Evolutionary conservation across 2,329 filamentous ascomycete species (phyloP), one percentile per base, ranked within the genome.

Genomic region (Thermothelomyces thermophilus): DNA sequence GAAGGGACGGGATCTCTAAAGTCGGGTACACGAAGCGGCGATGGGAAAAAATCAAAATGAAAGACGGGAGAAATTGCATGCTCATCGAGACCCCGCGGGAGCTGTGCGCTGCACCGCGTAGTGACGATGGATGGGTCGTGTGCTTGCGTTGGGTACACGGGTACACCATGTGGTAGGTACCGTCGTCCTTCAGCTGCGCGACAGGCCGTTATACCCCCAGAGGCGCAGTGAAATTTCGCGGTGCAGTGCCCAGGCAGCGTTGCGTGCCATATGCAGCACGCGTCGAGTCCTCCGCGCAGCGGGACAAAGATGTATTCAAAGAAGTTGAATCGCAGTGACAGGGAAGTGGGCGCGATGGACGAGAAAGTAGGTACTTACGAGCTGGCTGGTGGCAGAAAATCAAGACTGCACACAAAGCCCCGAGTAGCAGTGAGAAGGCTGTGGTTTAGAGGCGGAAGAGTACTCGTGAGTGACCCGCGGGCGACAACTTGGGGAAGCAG

Each of bases 391-490:
- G 41, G 20, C 35, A 20, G 36, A 31, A 20, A 45, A 31, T 43
- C 52, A 47, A 43, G 37, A 46, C 26, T 56, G 56, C 58, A 56
- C 54, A 56, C 54, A 55, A 56, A 56, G 50, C 33, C 46, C 36
- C 45, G 43, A 48, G 40, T 37, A 43, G 48, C 46, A 50, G 49
- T 51, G 48, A 44, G 33, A 48, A 49, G 50, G 54, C 46, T 56
- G 54, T 56, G 50, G 34, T 34, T 51, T 46, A 46, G 31, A 41
- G 49, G 49, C 48, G 55, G 17, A 42, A 20, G 22, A 43, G 55
- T 59, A 62, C 58, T 53, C 53, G 53, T 16, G 48, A 55, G 57
- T 59, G 59, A 61, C 57, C 52, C 52, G 48, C 50, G 42, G 31
- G 47, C 50, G 52, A 54, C 33, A 48, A 55, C 55, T 51, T 51